Evolutionary conservation across 306 rosid genomes (phyloP), one percentile per base, ranked within the genome.

Genomic region (Carpinus fangiana): DNA sequence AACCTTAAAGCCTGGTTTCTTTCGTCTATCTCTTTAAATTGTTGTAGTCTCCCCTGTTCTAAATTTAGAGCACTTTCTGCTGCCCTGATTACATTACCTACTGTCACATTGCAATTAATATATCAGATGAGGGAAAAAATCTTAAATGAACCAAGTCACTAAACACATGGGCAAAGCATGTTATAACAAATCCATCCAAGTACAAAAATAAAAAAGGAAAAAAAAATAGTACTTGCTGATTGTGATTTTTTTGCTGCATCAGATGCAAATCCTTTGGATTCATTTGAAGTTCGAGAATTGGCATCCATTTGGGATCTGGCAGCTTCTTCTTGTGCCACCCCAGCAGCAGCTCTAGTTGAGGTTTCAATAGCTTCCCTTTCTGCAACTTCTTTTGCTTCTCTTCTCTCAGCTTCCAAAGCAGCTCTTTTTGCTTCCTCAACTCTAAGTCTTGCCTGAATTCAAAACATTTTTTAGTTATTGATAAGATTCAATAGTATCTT

Each of bases 371-470:
- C 87, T 74, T 80, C 81, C 84, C 74, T 86, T 83, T 76, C 90
- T 34, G 78, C 70, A 43, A 88, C 89, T 78, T 89, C 91, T 60
- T 83, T 82, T 57, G 86, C 87, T 70, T 88, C 89, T 83, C 86
- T 86, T 76, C 55, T 85, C 82, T 88, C 89, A 88, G 93, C 96
- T 84, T 93, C 98, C 76, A 82, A 53, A 61, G 89, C 88, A 81
- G 90, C 93, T 83, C 75, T 90, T 80, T 89, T 87, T 76, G 90
- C 89, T 81, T 89, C 93, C 81, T 90, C 94, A 4, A 93, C 98
- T 88, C 80, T 92, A 60, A 74, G 76, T 85, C 89, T 91, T 57
- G 87, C 93, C 98, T 94, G 84, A 80, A 83, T 72, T 34, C 50
- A 75, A 71, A 84, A 73, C 73, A 38, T 48, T 5, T 2, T 75